Evolutionary conservation across 805 yeast genomes (phyloP).

Genomic region (Saccharomycopsis microspora): DNA sequence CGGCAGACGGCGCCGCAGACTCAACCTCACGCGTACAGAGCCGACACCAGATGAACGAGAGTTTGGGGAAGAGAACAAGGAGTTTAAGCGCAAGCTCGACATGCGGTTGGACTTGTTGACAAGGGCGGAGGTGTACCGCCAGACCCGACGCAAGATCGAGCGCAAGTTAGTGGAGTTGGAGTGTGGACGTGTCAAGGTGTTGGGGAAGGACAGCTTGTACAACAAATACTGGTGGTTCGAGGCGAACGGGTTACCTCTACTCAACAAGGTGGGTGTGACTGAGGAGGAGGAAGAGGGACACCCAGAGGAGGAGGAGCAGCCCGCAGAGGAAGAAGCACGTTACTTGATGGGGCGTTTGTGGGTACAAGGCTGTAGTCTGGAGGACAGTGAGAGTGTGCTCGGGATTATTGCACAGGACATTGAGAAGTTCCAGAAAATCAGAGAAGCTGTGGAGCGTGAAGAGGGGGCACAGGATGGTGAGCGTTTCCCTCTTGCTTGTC

Average conservation of each 20-base stretch:
- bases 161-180: constrained; percentile 56
- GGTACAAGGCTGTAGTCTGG: constrained; percentile 80
- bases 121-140: constrained; percentile 33
- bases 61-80: constrained; percentile 28
- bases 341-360: constrained; percentile 78
- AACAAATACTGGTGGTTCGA: constrained; percentile 97
- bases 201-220: constrained; percentile 76
- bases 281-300: constrained; percentile 28
- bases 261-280: constrained; percentile 19
- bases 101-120: constrained; percentile 29
- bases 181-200: constrained; percentile 58
- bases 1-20: constrained; percentile 23
- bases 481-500: constrained; percentile 10
- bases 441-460: constrained; percentile 18
- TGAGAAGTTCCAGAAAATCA: constrained; percentile 8
- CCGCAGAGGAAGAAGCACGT: constrained; percentile 39
- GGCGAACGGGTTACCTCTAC: constrained; percentile 61
- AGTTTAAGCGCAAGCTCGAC: constrained; percentile 32
- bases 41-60: constrained; percentile 29
- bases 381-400: constrained; percentile 19
- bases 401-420: constrained; percentile 7
- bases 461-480: not conserved
- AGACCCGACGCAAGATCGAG: constrained; percentile 44
- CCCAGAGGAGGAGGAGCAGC: constrained; percentile 33
- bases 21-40: constrained; percentile 22